These are phyloP conservation scores for Eucalyptus polybractea DNA, from an alignment of 345 rosid genomes.

Conservation along the genomic window DNA sequence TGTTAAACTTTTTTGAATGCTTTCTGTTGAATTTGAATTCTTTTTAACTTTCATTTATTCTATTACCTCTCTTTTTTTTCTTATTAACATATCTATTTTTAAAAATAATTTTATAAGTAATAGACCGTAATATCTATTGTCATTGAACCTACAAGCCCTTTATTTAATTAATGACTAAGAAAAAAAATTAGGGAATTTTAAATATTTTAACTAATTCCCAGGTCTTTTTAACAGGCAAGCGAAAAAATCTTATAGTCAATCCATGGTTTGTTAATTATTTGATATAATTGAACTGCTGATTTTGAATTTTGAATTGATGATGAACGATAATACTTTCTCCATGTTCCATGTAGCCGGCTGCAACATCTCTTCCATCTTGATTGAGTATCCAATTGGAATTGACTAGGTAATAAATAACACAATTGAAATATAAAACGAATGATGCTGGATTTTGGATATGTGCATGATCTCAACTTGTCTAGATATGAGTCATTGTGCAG, in stretches of 20 bases:
- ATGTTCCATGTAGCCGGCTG: background rate
- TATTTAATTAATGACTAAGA: too few species aligned
- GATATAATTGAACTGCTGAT: background rate
- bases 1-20: background rate
- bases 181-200: background rate
- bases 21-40: background rate
- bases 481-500: background rate
- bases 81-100: background rate
- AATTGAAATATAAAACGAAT: background rate
- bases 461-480: background rate
- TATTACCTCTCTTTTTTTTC: background rate
- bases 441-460: too few species aligned
- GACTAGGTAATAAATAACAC: background rate
- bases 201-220: background rate
- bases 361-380: background rate
- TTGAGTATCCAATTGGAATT: background rate
- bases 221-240: background rate
- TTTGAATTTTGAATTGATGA: background rate
- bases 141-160: background rate
- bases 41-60: background rate
- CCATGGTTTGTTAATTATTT: too few species aligned
- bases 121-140: background rate
- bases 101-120: background rate
- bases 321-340: background rate
- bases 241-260: rapidly evolving